A percentile compares a stretch with the other conserved stretches of the same genome.
Conservation (phyloP, 768 basidiomycete species). For the Scleroderma citrinum region DNA sequence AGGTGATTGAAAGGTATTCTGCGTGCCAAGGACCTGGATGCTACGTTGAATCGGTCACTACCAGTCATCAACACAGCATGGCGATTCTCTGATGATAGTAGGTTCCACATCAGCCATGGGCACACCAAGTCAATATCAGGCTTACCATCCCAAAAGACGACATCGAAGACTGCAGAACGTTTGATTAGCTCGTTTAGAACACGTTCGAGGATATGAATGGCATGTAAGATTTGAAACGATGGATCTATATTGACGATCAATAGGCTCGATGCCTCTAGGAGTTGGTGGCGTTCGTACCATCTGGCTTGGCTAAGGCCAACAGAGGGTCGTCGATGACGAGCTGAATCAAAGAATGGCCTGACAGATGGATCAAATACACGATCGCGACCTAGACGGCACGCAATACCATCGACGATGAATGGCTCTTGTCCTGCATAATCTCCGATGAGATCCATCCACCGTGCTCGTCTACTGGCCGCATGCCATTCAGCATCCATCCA, state of each 20-base stretch:
- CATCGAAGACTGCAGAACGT: constrained; percentile 51
- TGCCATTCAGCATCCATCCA: constrained; percentile 38
- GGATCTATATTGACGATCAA: constrained; percentile 30
- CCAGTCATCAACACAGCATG: constrained; percentile 40
- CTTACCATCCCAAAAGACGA: constrained; percentile 58
- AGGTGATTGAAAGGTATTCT: constrained; percentile 48
- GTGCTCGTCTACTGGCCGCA: constrained; percentile 29
- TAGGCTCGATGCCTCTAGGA: neutral
- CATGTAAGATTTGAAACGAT: constrained; percentile 62
- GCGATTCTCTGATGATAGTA: constrained; percentile 32
- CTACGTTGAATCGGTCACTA: constrained; percentile 26
- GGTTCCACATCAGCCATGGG: neutral
- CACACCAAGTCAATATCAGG: neutral
- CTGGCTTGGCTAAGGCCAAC: constrained; percentile 47
- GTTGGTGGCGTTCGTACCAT: constrained; percentile 28
- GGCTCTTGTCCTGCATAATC: constrained; percentile 65
- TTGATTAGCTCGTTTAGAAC: constrained; percentile 42
- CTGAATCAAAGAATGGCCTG: constrained; percentile 60
- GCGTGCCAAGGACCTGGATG: constrained; percentile 50
- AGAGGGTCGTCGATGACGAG: constrained; percentile 53
- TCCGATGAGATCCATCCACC: constrained; percentile 68
- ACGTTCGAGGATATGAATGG: constrained; percentile 48
- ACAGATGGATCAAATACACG: constrained; percentile 1
- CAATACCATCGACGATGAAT: constrained; percentile 59
- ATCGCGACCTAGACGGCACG: neutral